These are phyloP conservation scores for Populus pruinosa DNA, from an alignment of 345 rosid species.

Conservation along the genomic window DNA sequence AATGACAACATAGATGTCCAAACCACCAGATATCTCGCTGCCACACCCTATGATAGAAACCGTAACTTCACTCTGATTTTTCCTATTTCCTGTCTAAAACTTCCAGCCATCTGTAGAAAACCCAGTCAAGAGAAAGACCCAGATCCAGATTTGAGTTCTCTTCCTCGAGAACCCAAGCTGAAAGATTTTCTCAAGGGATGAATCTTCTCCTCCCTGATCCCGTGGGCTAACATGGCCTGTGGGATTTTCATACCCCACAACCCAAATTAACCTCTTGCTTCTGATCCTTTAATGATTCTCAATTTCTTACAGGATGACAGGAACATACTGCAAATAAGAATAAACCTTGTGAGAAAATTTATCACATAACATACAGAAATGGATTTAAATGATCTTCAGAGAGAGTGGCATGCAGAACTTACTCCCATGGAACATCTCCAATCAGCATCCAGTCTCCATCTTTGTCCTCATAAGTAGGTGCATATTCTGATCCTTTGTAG, in stretches of 20 bases:
- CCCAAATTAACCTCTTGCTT: slow-evolving; percentile 62
- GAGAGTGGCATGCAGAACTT: neutral
- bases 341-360: neutral
- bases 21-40: slow-evolving; percentile 13
- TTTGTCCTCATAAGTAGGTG: slow-evolving; percentile 23
- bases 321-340: slow-evolving; percentile 63
- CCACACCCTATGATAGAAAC: slow-evolving; percentile 17
- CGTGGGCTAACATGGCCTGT: slow-evolving; percentile 7
- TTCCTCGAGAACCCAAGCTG: slow-evolving; percentile 49
- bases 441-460: slow-evolving; percentile 27
- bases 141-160: slow-evolving; percentile 17
- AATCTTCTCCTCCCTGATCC: slow-evolving; percentile 8
- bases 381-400: neutral
- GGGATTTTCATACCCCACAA: slow-evolving; percentile 39
- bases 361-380: neutral
- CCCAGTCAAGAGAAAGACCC: slow-evolving; percentile 11
- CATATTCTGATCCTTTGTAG: slow-evolving; percentile 22
- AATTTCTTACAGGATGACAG: slow-evolving; percentile 73
- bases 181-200: slow-evolving; percentile 5
- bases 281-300: slow-evolving; percentile 83
- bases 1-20: slow-evolving; percentile 22
- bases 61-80: slow-evolving; percentile 8
- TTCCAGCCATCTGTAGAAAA: slow-evolving; percentile 7
- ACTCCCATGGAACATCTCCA: slow-evolving; percentile 26
- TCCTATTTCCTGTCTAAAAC: slow-evolving; percentile 13